phyloP scores from a whole-genome alignment of 306 rosid genomes.

The Dicorynia guianensis region DNA sequence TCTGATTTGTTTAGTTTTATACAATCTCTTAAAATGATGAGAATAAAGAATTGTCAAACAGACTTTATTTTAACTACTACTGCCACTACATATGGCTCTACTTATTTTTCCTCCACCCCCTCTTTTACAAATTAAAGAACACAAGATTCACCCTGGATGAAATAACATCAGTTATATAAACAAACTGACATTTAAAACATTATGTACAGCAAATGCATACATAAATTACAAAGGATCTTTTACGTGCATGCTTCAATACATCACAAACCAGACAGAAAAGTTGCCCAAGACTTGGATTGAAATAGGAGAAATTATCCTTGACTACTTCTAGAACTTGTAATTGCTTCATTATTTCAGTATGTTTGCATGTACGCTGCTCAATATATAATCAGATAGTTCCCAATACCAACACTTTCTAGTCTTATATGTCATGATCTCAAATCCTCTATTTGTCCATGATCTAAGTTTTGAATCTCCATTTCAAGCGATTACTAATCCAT shows the following conservation, averaged over 20 bases:
- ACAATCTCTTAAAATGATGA: too few relatives aligned
- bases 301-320: not conserved
- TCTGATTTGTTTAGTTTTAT: too few relatives aligned
- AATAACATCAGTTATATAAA: not conserved
- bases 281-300: conserved; percentile 3
- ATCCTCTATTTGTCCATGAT: not conserved
- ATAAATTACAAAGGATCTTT: not conserved
- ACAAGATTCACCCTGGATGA: not conserved
- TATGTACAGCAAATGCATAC: not conserved
- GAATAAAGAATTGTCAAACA: too few relatives aligned
- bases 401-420: not conserved
- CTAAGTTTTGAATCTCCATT: too few relatives aligned
- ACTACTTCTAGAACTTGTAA: not conserved
- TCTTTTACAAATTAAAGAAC: not conserved
- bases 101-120: not conserved
- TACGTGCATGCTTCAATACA: conserved; percentile 31
- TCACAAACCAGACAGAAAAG: not conserved
- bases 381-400: not conserved
- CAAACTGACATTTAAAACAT: not conserved
- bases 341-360: not conserved
- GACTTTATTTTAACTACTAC: not conserved
- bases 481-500: too few relatives aligned
- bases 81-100: not conserved
- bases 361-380: not conserved
- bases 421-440: not conserved